These are phyloP conservation scores for Aureoboletus auriporus DNA, from an alignment of 768 basidiomycete genomes.

Conservation along the genomic window DNA sequence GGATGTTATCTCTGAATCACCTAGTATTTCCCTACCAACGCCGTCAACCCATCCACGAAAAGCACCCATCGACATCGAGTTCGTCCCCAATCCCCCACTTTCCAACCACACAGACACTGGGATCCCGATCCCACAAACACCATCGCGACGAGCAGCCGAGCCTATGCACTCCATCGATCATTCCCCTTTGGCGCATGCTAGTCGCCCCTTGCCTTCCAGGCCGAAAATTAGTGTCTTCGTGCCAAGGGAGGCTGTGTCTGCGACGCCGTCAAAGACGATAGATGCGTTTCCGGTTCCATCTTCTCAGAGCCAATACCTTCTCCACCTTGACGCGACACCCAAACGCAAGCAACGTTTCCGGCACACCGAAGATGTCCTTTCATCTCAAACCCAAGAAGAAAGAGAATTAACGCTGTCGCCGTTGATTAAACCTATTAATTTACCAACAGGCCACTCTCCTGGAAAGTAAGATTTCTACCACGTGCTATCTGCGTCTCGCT, in stretches of 20 bases:
- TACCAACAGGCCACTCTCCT: not conserved
- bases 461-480: conserved; percentile 14
- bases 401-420: conserved; percentile 19
- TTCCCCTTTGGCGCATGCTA: conserved; percentile 4
- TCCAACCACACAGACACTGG: not conserved
- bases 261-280: not conserved
- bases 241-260: not conserved
- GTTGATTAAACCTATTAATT: not conserved
- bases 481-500: not conserved
- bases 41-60: conserved; percentile 3
- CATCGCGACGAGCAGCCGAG: conserved; percentile 3
- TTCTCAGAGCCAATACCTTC: conserved; percentile 33
- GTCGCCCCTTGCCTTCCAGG: not conserved
- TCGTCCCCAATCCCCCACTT: not conserved
- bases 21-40: conserved; percentile 3
- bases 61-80: not conserved
- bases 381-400: conserved; percentile 34
- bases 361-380: conserved; percentile 15
- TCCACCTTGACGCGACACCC: conserved; percentile 27
- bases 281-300: conserved; percentile 20
- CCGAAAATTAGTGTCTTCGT: not conserved
- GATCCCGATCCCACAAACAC: conserved; percentile 17
- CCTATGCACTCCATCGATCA: not conserved
- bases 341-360: conserved; percentile 34
- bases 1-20: not conserved